These are phyloP conservation scores for Aurinia saxatilis DNA, from an alignment of 345 rosid genomes.

Conservation along the genomic window DNA sequence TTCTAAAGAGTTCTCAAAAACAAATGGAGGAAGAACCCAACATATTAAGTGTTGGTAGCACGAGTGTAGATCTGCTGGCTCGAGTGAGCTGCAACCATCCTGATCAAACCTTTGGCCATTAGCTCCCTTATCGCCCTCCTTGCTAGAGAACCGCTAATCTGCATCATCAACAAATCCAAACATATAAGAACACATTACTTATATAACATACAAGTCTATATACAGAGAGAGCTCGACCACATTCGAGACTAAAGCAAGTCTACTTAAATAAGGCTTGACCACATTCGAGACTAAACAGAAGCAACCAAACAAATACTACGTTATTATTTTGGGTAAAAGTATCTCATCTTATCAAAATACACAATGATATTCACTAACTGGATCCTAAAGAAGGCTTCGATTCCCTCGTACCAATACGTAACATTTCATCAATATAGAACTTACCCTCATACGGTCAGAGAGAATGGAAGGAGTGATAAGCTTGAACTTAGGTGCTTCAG, in stretches of 20 bases:
- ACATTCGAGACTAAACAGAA: no score
- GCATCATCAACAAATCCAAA: neutral
- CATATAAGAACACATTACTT: no score
- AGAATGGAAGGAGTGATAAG: conserved; percentile 77
- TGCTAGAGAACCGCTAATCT: conserved; percentile 61
- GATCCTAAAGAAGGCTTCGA: neutral
- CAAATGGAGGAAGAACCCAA: neutral
- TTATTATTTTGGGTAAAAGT: no score
- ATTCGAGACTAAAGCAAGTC: no score
- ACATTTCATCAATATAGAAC: no score
- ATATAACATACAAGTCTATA: no score
- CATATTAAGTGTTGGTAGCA: conserved; percentile 55
- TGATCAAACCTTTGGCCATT: conserved; percentile 60
- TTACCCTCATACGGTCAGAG: conserved; percentile 81
- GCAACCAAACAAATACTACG: no score
- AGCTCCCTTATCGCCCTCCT: conserved; percentile 61
- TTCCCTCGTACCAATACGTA: no score
- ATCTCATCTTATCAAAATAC: no score
- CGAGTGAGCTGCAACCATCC: conserved; percentile 59
- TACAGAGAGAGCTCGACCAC: no score
- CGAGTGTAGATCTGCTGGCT: conserved; percentile 79
- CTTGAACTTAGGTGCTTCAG: conserved; percentile 77
- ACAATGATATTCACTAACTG: neutral
- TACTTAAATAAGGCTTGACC: no score
- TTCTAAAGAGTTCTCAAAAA: neutral